Conservation (phyloP, 1,139 yeast species). For the Wickerhamomyces sp. region DNA sequence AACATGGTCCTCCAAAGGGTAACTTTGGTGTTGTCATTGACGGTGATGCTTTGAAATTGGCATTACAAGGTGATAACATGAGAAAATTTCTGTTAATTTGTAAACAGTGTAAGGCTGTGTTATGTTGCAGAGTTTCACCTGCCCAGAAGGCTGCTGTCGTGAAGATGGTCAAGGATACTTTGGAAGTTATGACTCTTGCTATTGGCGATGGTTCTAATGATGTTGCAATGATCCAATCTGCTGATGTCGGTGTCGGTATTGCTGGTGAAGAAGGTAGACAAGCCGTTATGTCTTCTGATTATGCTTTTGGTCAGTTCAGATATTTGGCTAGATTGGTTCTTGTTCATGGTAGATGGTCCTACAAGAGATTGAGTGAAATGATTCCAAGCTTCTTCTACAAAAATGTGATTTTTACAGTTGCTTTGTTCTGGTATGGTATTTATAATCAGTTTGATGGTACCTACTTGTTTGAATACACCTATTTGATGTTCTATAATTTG, state of each 20-base stretch:
- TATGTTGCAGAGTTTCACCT: constrained; percentile 96
- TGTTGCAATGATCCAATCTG: constrained; percentile 98
- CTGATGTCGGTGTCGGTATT: constrained; percentile 96
- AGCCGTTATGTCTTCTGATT: constrained; percentile 97
- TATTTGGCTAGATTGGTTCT: constrained; percentile 70
- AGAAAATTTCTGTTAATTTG: constrained; percentile 78
- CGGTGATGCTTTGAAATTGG: constrained; percentile 84
- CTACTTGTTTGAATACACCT: constrained; percentile 87
- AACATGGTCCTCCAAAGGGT: constrained; percentile 76
- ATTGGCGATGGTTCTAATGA: constrained; percentile 99
- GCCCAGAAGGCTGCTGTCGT: constrained; percentile 97
- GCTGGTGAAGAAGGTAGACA: constrained; percentile 99
- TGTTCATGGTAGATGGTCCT: constrained; percentile 97
- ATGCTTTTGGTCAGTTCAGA: constrained; percentile 93
- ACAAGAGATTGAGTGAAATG: constrained; percentile 88
- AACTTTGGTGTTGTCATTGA: constrained; percentile 83
- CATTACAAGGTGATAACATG: constrained; percentile 52
- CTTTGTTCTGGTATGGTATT: constrained; percentile 91
- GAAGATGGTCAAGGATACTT: constrained; percentile 73
- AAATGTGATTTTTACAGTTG: constrained; percentile 81
- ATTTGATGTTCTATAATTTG: constrained; percentile 85
- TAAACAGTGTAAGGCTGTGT: constrained; percentile 88
- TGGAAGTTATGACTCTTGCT: constrained; percentile 85
- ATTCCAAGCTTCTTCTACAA: constrained; percentile 91
- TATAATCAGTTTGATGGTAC: constrained; percentile 86